A percentile compares a stretch with the other conserved stretches of the same genome.
These are phyloP conservation scores for Boletus barrowsii DNA, from an alignment of 768 basidiomycete species.

Conservation along the genomic window DNA sequence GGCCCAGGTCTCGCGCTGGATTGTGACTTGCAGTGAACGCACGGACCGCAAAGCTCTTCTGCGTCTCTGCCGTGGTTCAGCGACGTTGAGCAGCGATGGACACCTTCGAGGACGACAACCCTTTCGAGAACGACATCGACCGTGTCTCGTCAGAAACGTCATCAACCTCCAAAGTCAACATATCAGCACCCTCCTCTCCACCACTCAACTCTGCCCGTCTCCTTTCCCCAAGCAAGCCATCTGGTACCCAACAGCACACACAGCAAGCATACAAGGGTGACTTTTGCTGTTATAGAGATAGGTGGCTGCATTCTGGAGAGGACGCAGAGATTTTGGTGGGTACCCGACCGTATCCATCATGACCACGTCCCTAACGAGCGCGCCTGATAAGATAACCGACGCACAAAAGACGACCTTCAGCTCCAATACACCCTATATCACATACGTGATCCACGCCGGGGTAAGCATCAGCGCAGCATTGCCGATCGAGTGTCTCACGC, in stretches of 20 bases:
- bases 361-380: slow-evolving; percentile 6
- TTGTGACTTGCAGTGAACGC: background rate
- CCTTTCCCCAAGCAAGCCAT: slow-evolving; percentile 47
- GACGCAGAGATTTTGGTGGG: slow-evolving; percentile 77
- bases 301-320: slow-evolving; percentile 76
- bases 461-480: slow-evolving; percentile 42
- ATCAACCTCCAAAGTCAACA: slow-evolving; percentile 36
- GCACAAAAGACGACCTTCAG: slow-evolving; percentile 93
- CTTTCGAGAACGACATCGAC: slow-evolving; percentile 50
- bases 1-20: background rate
- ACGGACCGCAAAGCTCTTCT: background rate
- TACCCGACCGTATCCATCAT: slow-evolving; percentile 5
- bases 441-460: slow-evolving; percentile 88
- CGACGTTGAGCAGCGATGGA: slow-evolving; percentile 19
- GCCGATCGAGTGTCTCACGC: slow-evolving; percentile 4
- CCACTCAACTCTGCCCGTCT: slow-evolving; percentile 41
- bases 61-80: background rate
- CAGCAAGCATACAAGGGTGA: slow-evolving; percentile 64
- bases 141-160: slow-evolving; percentile 35
- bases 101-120: slow-evolving; percentile 63
- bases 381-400: slow-evolving; percentile 73
- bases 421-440: slow-evolving; percentile 87
- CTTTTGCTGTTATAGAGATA: slow-evolving; percentile 75
- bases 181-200: slow-evolving; percentile 57
- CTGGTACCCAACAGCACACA: slow-evolving; percentile 52